Percentiles rank a stretch among this genome's conserved stretches.
These are phyloP conservation scores for Penicillium janthinellum DNA, from an alignment of 2,329 filamentous ascomycete species.

Conservation along the genomic window DNA sequence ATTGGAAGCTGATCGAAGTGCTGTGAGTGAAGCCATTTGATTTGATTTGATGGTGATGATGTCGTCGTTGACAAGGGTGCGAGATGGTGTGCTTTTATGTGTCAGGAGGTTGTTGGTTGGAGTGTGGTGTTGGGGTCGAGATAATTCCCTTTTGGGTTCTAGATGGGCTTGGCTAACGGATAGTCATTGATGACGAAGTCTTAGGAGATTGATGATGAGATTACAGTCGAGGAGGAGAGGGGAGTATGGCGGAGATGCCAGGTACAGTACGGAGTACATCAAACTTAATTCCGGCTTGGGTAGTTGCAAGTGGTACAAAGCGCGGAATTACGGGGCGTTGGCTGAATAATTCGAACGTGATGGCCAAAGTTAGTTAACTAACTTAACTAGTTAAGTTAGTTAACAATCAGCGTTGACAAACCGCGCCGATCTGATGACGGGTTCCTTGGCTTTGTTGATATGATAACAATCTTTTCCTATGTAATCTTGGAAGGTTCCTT, in stretches of 20 bases:
- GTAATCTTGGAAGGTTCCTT: too few relatives aligned
- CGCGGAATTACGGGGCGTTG: background rate
- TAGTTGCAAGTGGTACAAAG: background rate
- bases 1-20: conserved; percentile 18
- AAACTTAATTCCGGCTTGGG: background rate
- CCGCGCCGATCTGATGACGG: background rate
- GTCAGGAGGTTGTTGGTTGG: background rate
- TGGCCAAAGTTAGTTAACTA: too few relatives aligned
- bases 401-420: background rate
- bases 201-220: background rate
- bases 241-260: background rate
- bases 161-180: background rate
- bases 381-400: too few relatives aligned
- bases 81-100: background rate
- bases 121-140: background rate
- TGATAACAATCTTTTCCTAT: background rate
- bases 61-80: background rate
- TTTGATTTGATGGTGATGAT: background rate
- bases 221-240: too few relatives aligned
- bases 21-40: conserved; percentile 15
- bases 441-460: background rate
- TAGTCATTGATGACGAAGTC: background rate
- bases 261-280: too few relatives aligned
- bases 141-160: background rate
- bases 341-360: background rate